A percentile compares a stretch with the other conserved stretches of the same genome.
phyloP scores from a whole-genome alignment of 345 rosid species.

The Rhizophora apiculata region DNA sequence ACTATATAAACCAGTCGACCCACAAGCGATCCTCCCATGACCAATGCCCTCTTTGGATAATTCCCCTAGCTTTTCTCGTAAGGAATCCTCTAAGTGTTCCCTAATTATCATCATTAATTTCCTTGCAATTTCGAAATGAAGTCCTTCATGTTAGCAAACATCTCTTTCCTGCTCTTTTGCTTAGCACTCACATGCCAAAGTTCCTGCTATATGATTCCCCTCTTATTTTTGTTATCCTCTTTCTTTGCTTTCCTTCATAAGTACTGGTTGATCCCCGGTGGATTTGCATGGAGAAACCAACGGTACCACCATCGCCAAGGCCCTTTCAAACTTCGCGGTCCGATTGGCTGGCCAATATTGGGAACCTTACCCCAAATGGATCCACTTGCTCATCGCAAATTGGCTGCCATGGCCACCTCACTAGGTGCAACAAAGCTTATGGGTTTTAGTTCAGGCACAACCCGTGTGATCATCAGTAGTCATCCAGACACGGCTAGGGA shows the following conservation, averaged over 20 bases:
- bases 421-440: slow-evolving; percentile 45
- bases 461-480: slow-evolving; percentile 49
- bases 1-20: slow-evolving; percentile 34
- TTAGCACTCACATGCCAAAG: slow-evolving; percentile 11
- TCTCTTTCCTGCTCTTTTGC: slow-evolving; percentile 18
- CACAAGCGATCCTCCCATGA: slow-evolving; percentile 25
- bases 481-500: slow-evolving; percentile 59
- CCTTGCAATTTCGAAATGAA: slow-evolving; percentile 27
- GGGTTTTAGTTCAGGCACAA: slow-evolving; percentile 55
- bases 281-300: slow-evolving; percentile 62
- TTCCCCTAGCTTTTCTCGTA: slow-evolving; percentile 8
- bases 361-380: slow-evolving; percentile 58
- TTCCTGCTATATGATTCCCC: slow-evolving; percentile 27
- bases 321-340: slow-evolving; percentile 38
- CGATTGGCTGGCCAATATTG: slow-evolving; percentile 50
- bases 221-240: slow-evolving; percentile 23
- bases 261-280: slow-evolving; percentile 56
- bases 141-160: slow-evolving; percentile 13
- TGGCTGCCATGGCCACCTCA: slow-evolving; percentile 46
- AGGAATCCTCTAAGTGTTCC: background rate
- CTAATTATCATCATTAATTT: background rate
- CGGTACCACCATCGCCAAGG: background rate
- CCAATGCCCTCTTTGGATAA: slow-evolving; percentile 26
- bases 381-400: slow-evolving; percentile 51
- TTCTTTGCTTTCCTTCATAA: slow-evolving; percentile 23